A percentile compares a stretch with the other conserved stretches of the same genome.
Conservation (phyloP, 495 filamentous ascomycete species). For the Rhypophila decipiens region DNA sequence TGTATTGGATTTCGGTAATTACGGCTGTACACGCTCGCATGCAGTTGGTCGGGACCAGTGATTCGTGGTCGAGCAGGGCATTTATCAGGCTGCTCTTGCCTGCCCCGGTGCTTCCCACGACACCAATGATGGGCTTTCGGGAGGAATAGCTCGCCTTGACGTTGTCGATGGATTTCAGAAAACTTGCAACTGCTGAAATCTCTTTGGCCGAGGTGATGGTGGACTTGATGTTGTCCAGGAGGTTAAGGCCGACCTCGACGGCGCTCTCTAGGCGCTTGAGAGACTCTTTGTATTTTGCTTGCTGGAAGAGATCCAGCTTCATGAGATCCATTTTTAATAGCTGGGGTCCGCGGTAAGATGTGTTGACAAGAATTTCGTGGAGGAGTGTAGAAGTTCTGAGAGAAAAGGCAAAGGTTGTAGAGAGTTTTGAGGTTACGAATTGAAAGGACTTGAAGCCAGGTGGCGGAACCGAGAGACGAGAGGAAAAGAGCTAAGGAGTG, state of each 20-base stretch:
- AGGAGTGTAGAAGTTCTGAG: too few relatives aligned
- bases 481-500: too few relatives aligned
- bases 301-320: slow-evolving; percentile 5
- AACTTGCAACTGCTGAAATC: slow-evolving; percentile 18
- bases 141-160: slow-evolving; percentile 9
- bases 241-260: slow-evolving; percentile 6
- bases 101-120: slow-evolving; percentile 53
- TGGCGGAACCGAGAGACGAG: too few relatives aligned
- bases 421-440: too few relatives aligned
- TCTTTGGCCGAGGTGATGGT: slow-evolving; percentile 8
- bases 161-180: slow-evolving; percentile 35
- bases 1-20: slow-evolving; percentile 60
- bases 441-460: too few relatives aligned
- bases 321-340: neutral
- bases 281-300: neutral
- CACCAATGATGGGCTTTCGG: slow-evolving; percentile 43
- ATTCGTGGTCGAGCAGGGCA: slow-evolving; percentile 50
- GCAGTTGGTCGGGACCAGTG: slow-evolving; percentile 32
- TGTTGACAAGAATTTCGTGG: neutral
- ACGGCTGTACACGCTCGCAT: slow-evolving; percentile 59
- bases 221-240: slow-evolving; percentile 15
- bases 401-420: too few relatives aligned
- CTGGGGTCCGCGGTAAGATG: neutral
- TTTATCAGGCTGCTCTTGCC: slow-evolving; percentile 59
- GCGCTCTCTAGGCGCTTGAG: slow-evolving; percentile 17